Evolutionary conservation across 768 basidiomycete genomes (phyloP).

Genomic region (Boletus pseudo-olivaceus): DNA sequence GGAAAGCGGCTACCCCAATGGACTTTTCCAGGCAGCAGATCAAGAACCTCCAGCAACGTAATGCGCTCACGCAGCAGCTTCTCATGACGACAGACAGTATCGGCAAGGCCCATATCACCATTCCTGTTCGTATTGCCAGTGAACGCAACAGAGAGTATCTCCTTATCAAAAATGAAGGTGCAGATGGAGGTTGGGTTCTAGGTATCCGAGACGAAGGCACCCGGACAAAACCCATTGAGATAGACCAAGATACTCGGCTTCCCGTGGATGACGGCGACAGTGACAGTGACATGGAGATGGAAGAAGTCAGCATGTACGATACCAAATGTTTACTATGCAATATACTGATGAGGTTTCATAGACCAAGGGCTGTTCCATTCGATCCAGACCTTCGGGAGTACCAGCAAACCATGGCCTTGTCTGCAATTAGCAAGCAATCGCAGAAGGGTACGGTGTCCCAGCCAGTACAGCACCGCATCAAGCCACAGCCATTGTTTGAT

Average conservation of each 20-base stretch:
- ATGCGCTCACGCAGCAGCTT: constrained; percentile 89
- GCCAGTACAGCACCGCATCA: constrained; percentile 34
- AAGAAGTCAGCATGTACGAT: constrained; percentile 70
- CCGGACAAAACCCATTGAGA: constrained; percentile 76
- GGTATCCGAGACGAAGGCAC: constrained; percentile 89
- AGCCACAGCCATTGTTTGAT: constrained; percentile 50
- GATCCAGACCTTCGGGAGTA: constrained; percentile 67
- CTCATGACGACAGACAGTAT: constrained; percentile 90
- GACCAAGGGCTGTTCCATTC: constrained; percentile 32
- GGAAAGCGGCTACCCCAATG: constrained; percentile 70
- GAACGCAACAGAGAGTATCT: constrained; percentile 94
- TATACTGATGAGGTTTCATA: constrained; percentile 15
- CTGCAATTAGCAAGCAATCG: constrained; percentile 52
- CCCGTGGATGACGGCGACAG: constrained; percentile 37
- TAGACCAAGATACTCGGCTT: constrained; percentile 60
- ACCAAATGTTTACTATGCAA: neutral
- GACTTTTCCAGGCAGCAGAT: constrained; percentile 99
- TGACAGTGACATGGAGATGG: constrained; percentile 71
- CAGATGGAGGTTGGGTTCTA: constrained; percentile 89
- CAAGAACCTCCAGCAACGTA: constrained; percentile 82
- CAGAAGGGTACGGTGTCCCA: constrained; percentile 29
- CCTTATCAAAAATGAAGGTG: constrained; percentile 88
- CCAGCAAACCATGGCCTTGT: constrained; percentile 57
- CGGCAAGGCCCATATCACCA: constrained; percentile 83
- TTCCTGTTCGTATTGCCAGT: constrained; percentile 91